Base-by-base conservation (phyloP, 2,329 filamentous ascomycete genomes). In the Alternaria consortialis region DNA sequence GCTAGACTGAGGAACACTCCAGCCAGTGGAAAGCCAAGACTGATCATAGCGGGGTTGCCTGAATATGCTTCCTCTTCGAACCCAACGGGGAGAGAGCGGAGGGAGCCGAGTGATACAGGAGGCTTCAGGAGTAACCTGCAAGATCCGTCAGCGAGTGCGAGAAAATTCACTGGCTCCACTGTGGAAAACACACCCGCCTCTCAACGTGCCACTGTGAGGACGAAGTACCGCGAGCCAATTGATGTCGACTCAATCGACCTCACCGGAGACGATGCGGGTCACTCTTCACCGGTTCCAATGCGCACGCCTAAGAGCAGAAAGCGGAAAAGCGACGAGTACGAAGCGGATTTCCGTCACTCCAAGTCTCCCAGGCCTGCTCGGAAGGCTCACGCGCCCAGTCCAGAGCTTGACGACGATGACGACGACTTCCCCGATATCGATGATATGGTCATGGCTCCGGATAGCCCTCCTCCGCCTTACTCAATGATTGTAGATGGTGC, bases 291-390 rank as follows among this genome's bases (percentile, higher is more conserved):
- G 12, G 64, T 65, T 37, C 64, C 66, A 13, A 56, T 42, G 25
- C 63, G 63, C 12, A 52, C 48, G 11, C 62, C 56, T 42, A 71
- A 71, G 36, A 66, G 73, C 31, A 79, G 78, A 57, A 84, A 84
- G 68, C 75, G 82, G 43, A 83, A 82, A 69, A 84, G 81, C 65
- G 79, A 80, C n/a, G 81, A 83, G 56, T 78, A 76, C 47, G 78
- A 77, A 34, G 63, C 66, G 29, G 77, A 77, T 34, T 20, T 69
- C 4, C 52, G 54, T 20, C 63, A 51, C 2, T 37, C 46, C 27
- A 69, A 67, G 43, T 71, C 71, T 31, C 63, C 69, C 2, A 64
- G 66, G 36, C 64, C 67, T 32, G 58, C 55, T 7, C 65, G 52
- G 27, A 56, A 56, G 5, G 50, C 63, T 29, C 61, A 63, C 12